Evolutionary conservation across 2,329 filamentous ascomycete species (phyloP).

Genomic region (Penicillium sumatraense): DNA sequence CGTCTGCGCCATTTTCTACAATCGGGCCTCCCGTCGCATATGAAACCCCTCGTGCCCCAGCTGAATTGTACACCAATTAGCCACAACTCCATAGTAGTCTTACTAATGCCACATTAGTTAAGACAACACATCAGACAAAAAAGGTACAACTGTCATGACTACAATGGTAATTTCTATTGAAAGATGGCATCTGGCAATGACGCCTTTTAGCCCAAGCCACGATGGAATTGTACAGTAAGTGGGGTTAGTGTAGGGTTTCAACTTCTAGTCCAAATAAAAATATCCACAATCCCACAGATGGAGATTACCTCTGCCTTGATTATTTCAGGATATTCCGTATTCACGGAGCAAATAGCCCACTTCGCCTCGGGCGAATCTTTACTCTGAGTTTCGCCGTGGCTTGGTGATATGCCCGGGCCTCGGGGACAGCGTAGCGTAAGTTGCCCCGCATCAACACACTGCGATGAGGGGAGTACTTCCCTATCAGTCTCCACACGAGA

Average conservation of each 20-base stretch:
- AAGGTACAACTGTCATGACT: too few relatives aligned
- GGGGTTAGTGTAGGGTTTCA: neutral
- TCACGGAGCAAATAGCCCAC: neutral
- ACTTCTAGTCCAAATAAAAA: neutral
- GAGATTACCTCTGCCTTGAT: neutral
- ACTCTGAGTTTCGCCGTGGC: neutral
- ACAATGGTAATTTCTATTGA: too few relatives aligned
- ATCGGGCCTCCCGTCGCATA: constrained; percentile 1
- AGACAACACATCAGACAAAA: neutral
- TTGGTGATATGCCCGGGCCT: neutral
- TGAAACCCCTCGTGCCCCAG: constrained; percentile 2
- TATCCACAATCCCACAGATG: neutral
- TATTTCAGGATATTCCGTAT: neutral
- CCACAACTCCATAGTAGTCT: neutral
- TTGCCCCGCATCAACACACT: neutral
- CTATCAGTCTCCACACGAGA: neutral
- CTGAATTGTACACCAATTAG: neutral
- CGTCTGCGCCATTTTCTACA: neutral
- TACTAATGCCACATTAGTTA: too few relatives aligned
- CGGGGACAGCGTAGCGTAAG: neutral
- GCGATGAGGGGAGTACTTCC: constrained; percentile 1
- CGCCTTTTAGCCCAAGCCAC: neutral
- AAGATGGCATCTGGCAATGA: too few relatives aligned
- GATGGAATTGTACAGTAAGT: neutral
- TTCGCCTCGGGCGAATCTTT: neutral